phyloP scores from a whole-genome alignment of 2,329 filamentous ascomycete species.

The Pseudopithomyces chartarum region DNA sequence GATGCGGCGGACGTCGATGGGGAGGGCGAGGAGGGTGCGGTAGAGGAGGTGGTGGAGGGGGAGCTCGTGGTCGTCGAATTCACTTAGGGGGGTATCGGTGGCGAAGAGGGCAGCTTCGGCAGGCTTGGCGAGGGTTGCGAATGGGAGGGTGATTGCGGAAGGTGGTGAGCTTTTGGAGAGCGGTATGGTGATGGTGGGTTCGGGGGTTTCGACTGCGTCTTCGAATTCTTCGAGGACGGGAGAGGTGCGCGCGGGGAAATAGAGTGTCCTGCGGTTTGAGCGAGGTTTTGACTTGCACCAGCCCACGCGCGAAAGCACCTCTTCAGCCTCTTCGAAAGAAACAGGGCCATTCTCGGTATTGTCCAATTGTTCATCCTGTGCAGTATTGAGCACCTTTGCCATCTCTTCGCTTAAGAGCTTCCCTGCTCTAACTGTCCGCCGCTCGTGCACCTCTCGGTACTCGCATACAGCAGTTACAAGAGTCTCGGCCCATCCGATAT shows the following conservation, averaged over 20 bases:
- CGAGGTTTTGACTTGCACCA: conserved; percentile 66
- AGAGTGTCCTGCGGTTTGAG: conserved; percentile 36
- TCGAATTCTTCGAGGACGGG: conserved; percentile 51
- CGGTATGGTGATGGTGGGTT: conserved; percentile 40
- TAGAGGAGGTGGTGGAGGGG: conserved; percentile 80
- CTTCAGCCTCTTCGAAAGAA: conserved; percentile 78
- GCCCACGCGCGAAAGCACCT: conserved; percentile 73
- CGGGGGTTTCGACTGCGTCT: conserved; percentile 41
- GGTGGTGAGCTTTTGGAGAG: conserved; percentile 45
- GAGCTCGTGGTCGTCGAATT: conserved; percentile 85
- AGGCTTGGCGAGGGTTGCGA: conserved; percentile 72
- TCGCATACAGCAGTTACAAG: conserved; percentile 86
- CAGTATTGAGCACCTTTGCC: conserved; percentile 64
- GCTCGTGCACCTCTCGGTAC: conserved; percentile 77
- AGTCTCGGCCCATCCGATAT: conserved; percentile 93
- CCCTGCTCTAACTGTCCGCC: conserved; percentile 74
- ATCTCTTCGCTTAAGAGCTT: conserved; percentile 73
- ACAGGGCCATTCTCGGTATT: conserved; percentile 30
- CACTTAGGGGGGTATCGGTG: conserved; percentile 54
- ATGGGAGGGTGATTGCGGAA: conserved; percentile 67
- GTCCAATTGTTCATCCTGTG: conserved; percentile 39
- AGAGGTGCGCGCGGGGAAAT: conserved; percentile 43
- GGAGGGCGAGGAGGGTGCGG: conserved; percentile 72
- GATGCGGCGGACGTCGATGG: conserved; percentile 78
- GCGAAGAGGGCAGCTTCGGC: conserved; percentile 78